Percentiles rank a stretch among this genome's conserved stretches.
These are phyloP conservation scores for Tothia fuscella DNA, from an alignment of 2,329 filamentous ascomycete genomes.

Conservation along the genomic window DNA sequence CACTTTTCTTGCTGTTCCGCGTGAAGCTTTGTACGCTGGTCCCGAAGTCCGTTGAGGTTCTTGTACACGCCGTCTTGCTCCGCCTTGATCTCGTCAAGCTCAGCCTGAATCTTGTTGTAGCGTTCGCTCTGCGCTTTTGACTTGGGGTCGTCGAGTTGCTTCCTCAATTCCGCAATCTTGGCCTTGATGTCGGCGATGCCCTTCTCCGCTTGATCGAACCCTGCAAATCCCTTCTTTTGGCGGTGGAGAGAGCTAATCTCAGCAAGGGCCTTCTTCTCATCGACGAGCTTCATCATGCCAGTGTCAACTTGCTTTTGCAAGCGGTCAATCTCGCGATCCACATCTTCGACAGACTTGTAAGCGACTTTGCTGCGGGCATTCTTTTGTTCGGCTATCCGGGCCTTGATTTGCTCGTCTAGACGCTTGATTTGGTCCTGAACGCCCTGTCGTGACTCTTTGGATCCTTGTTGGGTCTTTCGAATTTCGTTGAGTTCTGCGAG, in stretches of 20 bases:
- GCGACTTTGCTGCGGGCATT: slow-evolving; percentile 64
- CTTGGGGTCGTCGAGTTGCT: slow-evolving; percentile 82
- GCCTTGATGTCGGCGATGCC: slow-evolving; percentile 76
- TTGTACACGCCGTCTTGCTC: slow-evolving; percentile 89
- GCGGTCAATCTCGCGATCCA: slow-evolving; percentile 69
- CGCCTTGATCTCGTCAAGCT: slow-evolving; percentile 81
- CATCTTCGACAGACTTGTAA: slow-evolving; percentile 79
- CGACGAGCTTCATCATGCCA: slow-evolving; percentile 87
- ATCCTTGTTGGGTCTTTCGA: slow-evolving; percentile 71
- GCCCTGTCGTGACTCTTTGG: slow-evolving; percentile 68
- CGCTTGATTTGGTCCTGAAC: slow-evolving; percentile 87
- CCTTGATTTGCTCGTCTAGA: slow-evolving; percentile 79
- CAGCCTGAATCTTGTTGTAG: slow-evolving; percentile 73
- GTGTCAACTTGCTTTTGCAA: slow-evolving; percentile 79
- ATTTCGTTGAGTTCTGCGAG: slow-evolving; percentile 73
- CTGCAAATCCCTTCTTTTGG: slow-evolving; percentile 79
- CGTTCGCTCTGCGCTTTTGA: slow-evolving; percentile 76
- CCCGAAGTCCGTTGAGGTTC: slow-evolving; percentile 69
- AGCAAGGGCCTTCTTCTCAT: slow-evolving; percentile 85
- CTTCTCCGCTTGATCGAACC: slow-evolving; percentile 77
- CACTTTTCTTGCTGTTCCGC: slow-evolving; percentile 81
- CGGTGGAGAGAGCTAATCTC: slow-evolving; percentile 78
- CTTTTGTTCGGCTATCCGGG: slow-evolving; percentile 79
- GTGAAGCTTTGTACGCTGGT: slow-evolving; percentile 75
- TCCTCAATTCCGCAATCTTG: slow-evolving; percentile 80